Base-by-base conservation (phyloP, 176 grass and related monocot genomes). In the Ensete glaucum region DNA sequence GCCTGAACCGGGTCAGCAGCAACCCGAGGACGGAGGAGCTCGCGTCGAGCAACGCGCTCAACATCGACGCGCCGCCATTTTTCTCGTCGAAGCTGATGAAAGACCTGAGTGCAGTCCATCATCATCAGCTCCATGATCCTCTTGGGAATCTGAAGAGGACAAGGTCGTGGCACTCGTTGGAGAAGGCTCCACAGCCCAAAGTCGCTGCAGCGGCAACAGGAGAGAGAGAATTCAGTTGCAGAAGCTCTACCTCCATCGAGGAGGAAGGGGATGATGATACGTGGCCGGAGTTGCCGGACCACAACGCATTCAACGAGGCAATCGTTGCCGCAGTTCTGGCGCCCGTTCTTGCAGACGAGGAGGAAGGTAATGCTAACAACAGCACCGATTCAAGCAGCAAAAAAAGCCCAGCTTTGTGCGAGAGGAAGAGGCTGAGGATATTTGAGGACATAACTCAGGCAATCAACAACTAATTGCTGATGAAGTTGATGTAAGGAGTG, bases 91-190 rank as follows among this genome's bases (percentile, higher is more conserved):
- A 74, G 29, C 82, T 82, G 43, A 62, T 67, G 17, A 87, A 89
- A 74, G 65, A 76, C 10, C 17, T n/a, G 51, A 90, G 75, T 69
- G 25, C 43, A 1, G 17, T 50, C 54, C 72, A 77, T 15, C n/a
- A 52, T 66, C 80, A 52, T 66, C 80, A 52, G 17, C 58, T 77
- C 57, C 85, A 91, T 19, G 86, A 90, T 71, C 79, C 76, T 0
- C 56, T 92, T 59, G 87, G 87, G 53, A 90, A 96, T 73, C 74
- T 99, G 60, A 99, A 99, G 90, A 94, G 95, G 82, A 94, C 95
- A 8, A 59, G 90, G 52, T 94, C 95, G 14, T 62, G 72, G 25
- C 84, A 71, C 9, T 78, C 63, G 27, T 80, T 87, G 82, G 86
- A 82, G 70, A 88, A 87, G 77, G 77, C 72, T 14, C 79, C 62